Conservation (phyloP, 805 yeast genomes). For the Metschnikowia matae region DNA sequence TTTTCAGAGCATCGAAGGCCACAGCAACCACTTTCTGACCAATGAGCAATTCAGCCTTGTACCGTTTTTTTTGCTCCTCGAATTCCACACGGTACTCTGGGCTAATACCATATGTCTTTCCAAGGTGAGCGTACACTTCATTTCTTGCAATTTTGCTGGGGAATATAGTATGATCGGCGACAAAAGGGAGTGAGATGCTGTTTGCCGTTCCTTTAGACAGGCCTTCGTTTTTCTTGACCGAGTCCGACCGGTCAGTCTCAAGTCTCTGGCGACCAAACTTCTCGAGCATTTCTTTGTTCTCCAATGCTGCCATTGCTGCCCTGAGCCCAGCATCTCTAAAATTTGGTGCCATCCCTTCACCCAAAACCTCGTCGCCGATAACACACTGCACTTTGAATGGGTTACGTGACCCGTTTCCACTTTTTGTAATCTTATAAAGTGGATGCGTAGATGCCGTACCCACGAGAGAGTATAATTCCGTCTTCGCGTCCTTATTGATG, state of each 20-base stretch:
- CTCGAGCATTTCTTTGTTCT: conserved; percentile 54
- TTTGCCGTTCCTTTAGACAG: neutral
- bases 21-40: conserved; percentile 27
- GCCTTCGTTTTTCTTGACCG: conserved; percentile 7
- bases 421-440: conserved; percentile 46
- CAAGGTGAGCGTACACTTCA: conserved; percentile 36
- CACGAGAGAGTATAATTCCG: conserved; percentile 68
- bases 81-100: conserved; percentile 33
- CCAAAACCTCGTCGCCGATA: conserved; percentile 63
- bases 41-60: conserved; percentile 28
- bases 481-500: conserved; percentile 66
- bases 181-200: conserved; percentile 23
- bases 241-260: conserved; percentile 19
- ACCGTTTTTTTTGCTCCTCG: conserved; percentile 20
- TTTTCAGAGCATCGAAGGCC: conserved; percentile 35
- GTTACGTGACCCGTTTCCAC: conserved; percentile 44
- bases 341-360: conserved; percentile 67
- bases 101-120: conserved; percentile 29
- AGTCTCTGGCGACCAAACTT: conserved; percentile 56
- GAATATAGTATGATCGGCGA: conserved; percentile 26
- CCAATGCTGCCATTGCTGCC: conserved; percentile 81
- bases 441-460: conserved; percentile 72
- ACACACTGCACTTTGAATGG: conserved; percentile 63
- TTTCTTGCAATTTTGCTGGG: conserved; percentile 34
- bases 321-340: conserved; percentile 73